phyloP scores from a whole-genome alignment of 2,329 filamentous ascomycete species.

The Sporothrix euskadiensis region DNA sequence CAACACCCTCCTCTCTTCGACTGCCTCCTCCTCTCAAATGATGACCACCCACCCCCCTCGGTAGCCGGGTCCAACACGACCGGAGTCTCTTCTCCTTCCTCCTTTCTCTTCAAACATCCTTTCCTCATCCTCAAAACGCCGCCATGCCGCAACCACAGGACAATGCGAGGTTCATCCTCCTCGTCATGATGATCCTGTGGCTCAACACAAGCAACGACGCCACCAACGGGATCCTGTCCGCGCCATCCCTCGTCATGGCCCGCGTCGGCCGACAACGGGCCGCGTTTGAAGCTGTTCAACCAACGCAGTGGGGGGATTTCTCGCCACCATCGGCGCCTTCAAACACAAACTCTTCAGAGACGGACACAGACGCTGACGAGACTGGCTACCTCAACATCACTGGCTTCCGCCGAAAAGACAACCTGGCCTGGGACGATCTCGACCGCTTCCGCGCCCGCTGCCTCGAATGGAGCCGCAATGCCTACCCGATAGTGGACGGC shows the following conservation, averaged over 20 bases:
- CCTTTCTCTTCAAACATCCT: not conserved
- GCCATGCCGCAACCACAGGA: conserved; percentile 51
- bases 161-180: conserved; percentile 44
- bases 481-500: conserved; percentile 39
- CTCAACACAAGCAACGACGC: conserved; percentile 46
- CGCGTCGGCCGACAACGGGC: conserved; percentile 55
- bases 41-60: conserved; percentile 9
- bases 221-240: conserved; percentile 45
- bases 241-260: conserved; percentile 46
- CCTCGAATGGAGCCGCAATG: conserved; percentile 59
- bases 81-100: not conserved
- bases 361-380: not conserved
- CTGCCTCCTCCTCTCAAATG: not conserved
- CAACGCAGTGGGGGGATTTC: conserved; percentile 63
- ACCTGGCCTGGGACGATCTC: conserved; percentile 76
- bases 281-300: conserved; percentile 56
- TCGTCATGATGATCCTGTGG: conserved; percentile 49
- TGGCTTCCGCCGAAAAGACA: conserved; percentile 72
- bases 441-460: conserved; percentile 65
- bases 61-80: conserved; percentile 20
- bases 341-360: conserved; percentile 18
- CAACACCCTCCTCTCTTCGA: not conserved
- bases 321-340: conserved; percentile 43
- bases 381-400: conserved; percentile 67
- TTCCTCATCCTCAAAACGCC: conserved; percentile 14